Evolutionary conservation across 371 early-diverging fungal genomes (phyloP), one percentile per base, ranked within the genome.

Genomic region (Circinella minor): DNA sequence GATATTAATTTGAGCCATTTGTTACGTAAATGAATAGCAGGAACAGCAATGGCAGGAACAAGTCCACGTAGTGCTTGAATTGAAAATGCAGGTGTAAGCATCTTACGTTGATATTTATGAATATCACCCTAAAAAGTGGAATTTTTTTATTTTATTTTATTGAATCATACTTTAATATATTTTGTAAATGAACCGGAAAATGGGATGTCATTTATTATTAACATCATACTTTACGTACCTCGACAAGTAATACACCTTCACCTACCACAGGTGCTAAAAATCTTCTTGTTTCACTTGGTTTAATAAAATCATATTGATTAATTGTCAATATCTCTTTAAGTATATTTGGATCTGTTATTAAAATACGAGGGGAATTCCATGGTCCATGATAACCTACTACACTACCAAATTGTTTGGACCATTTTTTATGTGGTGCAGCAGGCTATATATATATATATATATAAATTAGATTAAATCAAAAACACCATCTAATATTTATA

Each of bases 71-170:
- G 75, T 10, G 88, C 75, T 47, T 80, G 76, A 20, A 86, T 75
- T 4, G 81, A 74, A 68, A 92, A 92, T 11, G 88, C 87, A 8
- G 92, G 92, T 69, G 90, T 91, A 46, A 91, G 68, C 81, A 91
- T 78, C 60, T 87, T 89, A 51, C 92, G 87, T 71, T 92, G 92
- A 27, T 80, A 82, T 66, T 81, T 79, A 75, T 92, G 92, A 0
- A 62, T 76, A 55, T 78, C 81, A 0, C 90, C 17, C 20, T 62
- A 27, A 27, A 27, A 27, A 27, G 2, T 27, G 27, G 27, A 27
- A n/a, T n/a, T n/a, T n/a, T n/a, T n/a, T n/a, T n/a, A n/a, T n/a
- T n/a, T n/a, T n/a, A n/a, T n/a, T n/a, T n/a, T n/a, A n/a, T n/a
- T n/a, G n/a, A n/a, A n/a, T n/a, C n/a, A n/a, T n/a, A n/a, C n/a